Base-by-base conservation (phyloP, 805 yeast genomes). In the Kodamaea leandrae region DNA sequence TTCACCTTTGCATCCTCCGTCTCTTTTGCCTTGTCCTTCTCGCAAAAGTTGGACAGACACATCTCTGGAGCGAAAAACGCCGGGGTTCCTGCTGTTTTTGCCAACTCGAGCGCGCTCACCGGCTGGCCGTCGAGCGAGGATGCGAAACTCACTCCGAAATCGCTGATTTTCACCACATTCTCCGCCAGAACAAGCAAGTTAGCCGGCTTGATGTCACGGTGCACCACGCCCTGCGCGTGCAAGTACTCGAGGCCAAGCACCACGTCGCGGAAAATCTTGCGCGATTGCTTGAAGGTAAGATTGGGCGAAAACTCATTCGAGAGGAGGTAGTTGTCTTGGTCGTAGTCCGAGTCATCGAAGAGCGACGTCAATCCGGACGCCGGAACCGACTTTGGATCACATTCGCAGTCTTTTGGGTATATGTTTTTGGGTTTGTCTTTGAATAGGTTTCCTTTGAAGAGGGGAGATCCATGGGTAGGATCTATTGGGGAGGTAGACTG, bases 1-100 rank as follows among this genome's bases (percentile, higher is more conserved):
- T 18, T 28, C 16, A 5, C 14, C 17, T 14, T 18, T 14, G 6
- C 14, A 5, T 10, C 32, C 16, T 14, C 14, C 16, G n/a, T 10
- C 21, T 30, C 33, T 21, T 13, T 30, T 15, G 13, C 35, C 18
- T 23, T 33, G 9, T 61, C 50, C n/a, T n/a, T n/a, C n/a, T n/a
- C n/a, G n/a, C n/a, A n/a, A 38, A 61, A 74, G 41, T 75, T 78
- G 1, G 86, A 81, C 40, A 74, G 72, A 57, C 96, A 90, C 35
- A 90, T 71, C 58, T 93, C 99, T 1, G 65, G 65, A 0, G 98
- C 96, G 54, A 89, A 83, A 60, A 91, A 91, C 0, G 96, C 97
- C 2, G 98, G 98, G 0, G 98, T 91, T 4, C 98, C 99, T 0
- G 95, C 98, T 0, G 98, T 91, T 61, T 90, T 91, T 1, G 96